phyloP scores from a whole-genome alignment of 2,329 filamentous ascomycete species.

The Dothistroma septosporum region DNA sequence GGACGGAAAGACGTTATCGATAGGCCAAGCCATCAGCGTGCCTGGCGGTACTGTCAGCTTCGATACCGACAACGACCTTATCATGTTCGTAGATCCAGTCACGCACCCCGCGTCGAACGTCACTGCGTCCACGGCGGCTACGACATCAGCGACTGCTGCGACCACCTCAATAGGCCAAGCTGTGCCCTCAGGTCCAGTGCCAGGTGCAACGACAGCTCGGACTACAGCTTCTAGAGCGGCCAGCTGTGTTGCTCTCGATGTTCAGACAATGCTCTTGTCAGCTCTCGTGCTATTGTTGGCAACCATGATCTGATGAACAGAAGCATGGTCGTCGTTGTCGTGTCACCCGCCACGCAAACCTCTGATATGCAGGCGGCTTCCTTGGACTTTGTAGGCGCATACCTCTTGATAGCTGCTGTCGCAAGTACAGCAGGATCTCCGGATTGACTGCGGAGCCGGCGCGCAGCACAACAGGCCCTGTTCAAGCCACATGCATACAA shows the following conservation, averaged over 20 bases:
- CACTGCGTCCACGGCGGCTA: not conserved
- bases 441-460: not conserved
- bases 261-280: not conserved
- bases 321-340: not conserved
- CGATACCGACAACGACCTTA: not conserved
- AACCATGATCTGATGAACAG: not conserved
- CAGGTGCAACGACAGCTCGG: not conserved
- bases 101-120: not conserved
- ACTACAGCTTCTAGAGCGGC: not conserved
- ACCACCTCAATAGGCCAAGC: not conserved
- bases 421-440: not conserved
- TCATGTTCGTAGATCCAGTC: not conserved
- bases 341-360: not conserved
- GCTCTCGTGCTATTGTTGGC: not conserved
- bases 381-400: not conserved
- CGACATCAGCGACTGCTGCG: not conserved
- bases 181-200: not conserved
- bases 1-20: not conserved
- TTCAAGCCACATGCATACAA: not conserved
- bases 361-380: not conserved
- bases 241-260: not conserved
- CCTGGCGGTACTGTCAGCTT: not conserved
- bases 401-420: not conserved
- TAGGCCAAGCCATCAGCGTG: not conserved
- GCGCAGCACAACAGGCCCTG: not conserved